Evolutionary conservation across 371 early-diverging fungal genomes (phyloP), one percentile per base, ranked within the genome.

Genomic region (Conidiobolus incongruus): DNA sequence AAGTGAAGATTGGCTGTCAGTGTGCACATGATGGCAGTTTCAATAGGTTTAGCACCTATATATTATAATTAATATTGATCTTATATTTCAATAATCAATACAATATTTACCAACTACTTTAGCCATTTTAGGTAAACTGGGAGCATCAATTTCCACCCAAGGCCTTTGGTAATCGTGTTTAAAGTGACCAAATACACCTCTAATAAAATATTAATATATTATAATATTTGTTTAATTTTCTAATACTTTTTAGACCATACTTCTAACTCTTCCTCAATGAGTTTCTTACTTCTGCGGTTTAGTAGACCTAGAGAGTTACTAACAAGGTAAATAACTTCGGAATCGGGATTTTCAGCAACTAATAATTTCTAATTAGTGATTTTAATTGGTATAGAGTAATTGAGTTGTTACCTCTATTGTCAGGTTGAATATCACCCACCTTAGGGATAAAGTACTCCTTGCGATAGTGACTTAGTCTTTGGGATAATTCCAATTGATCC

Each of bases 221-320:
- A 10, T 42, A 29, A 40, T 40, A 16, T 10, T 24, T 10, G 30
- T 23, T 21, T 12, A 17, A 47, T 35, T 13, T 17, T 24, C 2
- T 40, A 22, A 16, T 37, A 44, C 39, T 5, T 43, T 16, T 39
- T 34, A 30, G 71, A 75, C 96, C 96, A 95, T 19, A 78, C 79
- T 32, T 88, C 77, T 40, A 95, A 59, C 53, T 95, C 96, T 58
- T 92, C 70, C 36, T 61, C 61, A n/a, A 95, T 57, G 4, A 78
- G 55, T 30, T 60, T 56, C 13, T 66, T 55, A 1, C 82, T 64
- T 8, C 66, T 54, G 43, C 68, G 70, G 20, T 94, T 92, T 61
- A 80, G 65, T 40, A 92, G 64, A 5, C 96, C 94, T 16, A 95
- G 66, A 1, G 90, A 89, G 59, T 93, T 92, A 23, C 93, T 93